Evolutionary conservation across 441 rosid species (phyloP).

Genomic region (Syzygium syzygioides): DNA sequence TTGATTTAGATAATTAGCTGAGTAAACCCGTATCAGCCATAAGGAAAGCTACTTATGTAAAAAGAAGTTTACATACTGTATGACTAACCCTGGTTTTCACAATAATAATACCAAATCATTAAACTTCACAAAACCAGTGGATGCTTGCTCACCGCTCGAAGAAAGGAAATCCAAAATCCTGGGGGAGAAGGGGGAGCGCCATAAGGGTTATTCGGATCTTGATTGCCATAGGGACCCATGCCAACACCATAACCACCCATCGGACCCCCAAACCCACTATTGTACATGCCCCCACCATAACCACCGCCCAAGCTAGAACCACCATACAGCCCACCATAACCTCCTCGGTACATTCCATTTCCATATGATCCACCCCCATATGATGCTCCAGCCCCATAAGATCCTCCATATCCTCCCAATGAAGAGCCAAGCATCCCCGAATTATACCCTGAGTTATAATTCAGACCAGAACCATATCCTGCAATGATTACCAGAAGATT

Average conservation of each 20-base stretch:
- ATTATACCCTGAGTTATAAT: constrained; percentile 62
- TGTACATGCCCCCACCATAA: constrained; percentile 51
- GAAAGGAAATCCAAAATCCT: constrained; percentile 95
- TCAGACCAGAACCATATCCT: constrained; percentile 60
- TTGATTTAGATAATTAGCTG: neutral
- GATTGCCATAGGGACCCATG: constrained; percentile 75
- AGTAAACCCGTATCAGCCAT: neutral
- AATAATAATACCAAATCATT: neutral
- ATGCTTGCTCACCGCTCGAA: constrained; percentile 57
- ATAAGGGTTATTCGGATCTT: constrained; percentile 88
- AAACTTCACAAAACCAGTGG: neutral
- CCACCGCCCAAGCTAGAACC: constrained; percentile 48
- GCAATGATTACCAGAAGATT: constrained; percentile 16
- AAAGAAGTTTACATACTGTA: neutral
- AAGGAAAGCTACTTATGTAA: neutral
- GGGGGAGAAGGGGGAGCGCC: constrained; percentile 88
- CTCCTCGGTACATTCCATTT: constrained; percentile 71
- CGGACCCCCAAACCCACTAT: constrained; percentile 53
- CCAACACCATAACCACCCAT: constrained; percentile 57
- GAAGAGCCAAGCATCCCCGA: constrained; percentile 63
- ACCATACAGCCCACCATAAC: constrained; percentile 59
- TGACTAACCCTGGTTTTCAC: neutral
- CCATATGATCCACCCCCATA: constrained; percentile 74
- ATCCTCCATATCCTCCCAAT: constrained; percentile 57
- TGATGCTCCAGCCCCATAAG: constrained; percentile 55